Percentiles rank a stretch among this genome's conserved stretches.
These are phyloP conservation scores for Colletotrichum sp. DNA, from an alignment of 2,329 filamentous ascomycete species.

Conservation along the genomic window DNA sequence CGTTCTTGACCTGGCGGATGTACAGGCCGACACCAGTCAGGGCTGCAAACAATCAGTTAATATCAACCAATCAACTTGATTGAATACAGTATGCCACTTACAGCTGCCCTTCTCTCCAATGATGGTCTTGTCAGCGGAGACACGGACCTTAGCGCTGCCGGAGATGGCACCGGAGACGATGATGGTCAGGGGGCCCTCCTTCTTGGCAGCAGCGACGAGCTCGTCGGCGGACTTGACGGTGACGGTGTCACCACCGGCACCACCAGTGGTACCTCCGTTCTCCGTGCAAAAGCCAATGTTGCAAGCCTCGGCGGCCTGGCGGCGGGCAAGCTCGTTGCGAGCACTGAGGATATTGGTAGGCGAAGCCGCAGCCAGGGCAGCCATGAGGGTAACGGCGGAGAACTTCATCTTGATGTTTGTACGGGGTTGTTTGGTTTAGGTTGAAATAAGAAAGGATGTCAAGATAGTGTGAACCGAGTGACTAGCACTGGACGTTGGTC, in stretches of 20 bases:
- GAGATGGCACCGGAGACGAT: slow-evolving; percentile 31
- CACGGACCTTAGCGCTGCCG: slow-evolving; percentile 27
- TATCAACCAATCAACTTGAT: fast-evolving
- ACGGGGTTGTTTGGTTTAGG: slow-evolving; percentile 14
- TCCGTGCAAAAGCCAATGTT: slow-evolving; percentile 35
- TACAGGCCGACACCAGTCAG: slow-evolving; percentile 53
- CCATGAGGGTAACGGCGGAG: slow-evolving; percentile 12
- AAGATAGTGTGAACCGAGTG: background rate
- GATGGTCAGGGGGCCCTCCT: slow-evolving; percentile 30
- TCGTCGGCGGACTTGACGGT: slow-evolving; percentile 30
- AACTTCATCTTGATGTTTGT: slow-evolving; percentile 17
- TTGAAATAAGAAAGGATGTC: background rate
- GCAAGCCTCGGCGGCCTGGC: slow-evolving; percentile 25
- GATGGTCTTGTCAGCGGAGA: slow-evolving; percentile 47
- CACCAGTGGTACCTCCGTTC: slow-evolving; percentile 34
- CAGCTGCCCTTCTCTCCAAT: slow-evolving; percentile 35
- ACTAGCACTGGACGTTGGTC: background rate
- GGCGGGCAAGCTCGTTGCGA: slow-evolving; percentile 13
- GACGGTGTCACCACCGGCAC: slow-evolving; percentile 31
- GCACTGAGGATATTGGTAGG: slow-evolving; percentile 15
- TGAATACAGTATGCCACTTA: background rate
- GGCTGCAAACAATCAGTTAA: slow-evolving; percentile 20
- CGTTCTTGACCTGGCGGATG: slow-evolving; percentile 55
- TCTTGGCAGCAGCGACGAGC: slow-evolving; percentile 30
- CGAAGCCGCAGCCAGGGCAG: slow-evolving; percentile 16